Conservation (phyloP, 768 basidiomycete species). For the Boletus speciosus region DNA sequence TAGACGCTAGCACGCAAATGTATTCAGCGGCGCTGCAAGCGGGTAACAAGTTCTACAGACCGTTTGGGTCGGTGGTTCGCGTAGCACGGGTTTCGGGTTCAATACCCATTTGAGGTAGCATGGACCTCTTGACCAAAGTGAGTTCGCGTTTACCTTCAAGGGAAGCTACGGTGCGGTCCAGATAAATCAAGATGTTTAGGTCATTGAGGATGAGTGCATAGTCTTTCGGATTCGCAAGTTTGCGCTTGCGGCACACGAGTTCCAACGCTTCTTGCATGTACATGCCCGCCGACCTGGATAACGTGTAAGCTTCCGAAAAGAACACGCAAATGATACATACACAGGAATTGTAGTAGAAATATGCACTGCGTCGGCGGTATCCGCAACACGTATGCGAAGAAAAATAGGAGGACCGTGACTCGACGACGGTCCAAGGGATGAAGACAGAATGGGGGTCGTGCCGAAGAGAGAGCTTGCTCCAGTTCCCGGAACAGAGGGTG, state of each 20-base stretch:
- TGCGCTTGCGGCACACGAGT: conserved; percentile 68
- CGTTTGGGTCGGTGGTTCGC: conserved; percentile 88
- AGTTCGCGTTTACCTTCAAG: conserved; percentile 85
- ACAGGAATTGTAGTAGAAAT: conserved; percentile 89
- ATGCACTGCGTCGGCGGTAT: conserved; percentile 78
- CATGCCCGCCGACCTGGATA: conserved; percentile 75
- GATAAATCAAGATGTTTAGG: conserved; percentile 73
- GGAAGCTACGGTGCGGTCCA: conserved; percentile 96
- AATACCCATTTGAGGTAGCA: conserved; percentile 68
- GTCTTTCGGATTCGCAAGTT: conserved; percentile 65
- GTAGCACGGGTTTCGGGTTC: conserved; percentile 62
- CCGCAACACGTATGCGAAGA: conserved; percentile 76
- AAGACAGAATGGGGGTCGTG: conserved; percentile 55
- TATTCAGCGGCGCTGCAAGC: neutral
- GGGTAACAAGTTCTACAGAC: conserved; percentile 38
- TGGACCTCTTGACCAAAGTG: conserved; percentile 72
- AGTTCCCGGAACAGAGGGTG: conserved; percentile 36
- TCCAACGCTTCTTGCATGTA: conserved; percentile 97
- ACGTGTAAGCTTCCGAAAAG: neutral
- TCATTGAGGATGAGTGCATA: conserved; percentile 72
- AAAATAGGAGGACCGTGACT: conserved; percentile 80
- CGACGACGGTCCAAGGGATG: conserved; percentile 65
- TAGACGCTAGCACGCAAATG: conserved; percentile 59
- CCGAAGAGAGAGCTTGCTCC: conserved; percentile 46
- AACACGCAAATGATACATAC: conserved; percentile 43